These are phyloP conservation scores for Sutorius australiensis DNA, from an alignment of 768 basidiomycete species.

Conservation along the genomic window DNA sequence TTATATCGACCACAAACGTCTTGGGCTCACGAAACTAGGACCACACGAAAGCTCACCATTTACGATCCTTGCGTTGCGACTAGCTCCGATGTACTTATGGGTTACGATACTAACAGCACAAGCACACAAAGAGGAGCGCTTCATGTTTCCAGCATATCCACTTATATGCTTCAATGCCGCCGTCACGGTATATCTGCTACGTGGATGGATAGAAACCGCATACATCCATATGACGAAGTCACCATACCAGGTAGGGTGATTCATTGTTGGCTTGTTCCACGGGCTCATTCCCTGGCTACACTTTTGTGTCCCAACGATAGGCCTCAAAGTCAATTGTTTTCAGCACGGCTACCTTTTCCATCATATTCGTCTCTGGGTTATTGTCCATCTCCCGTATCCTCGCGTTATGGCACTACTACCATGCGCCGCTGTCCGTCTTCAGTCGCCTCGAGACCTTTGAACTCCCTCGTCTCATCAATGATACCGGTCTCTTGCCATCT, in stretches of 20 bases:
- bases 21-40: conserved; percentile 50
- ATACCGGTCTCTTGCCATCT: conserved; percentile 57
- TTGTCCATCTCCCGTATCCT: conserved; percentile 77
- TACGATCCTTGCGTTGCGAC: conserved; percentile 65
- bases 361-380: conserved; percentile 61
- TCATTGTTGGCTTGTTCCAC: not conserved
- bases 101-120: conserved; percentile 71
- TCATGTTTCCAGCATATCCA: conserved; percentile 94
- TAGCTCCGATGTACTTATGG: conserved; percentile 96
- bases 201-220: conserved; percentile 79
- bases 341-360: conserved; percentile 65
- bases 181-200: conserved; percentile 75
- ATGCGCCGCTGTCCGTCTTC: conserved; percentile 74
- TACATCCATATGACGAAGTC: conserved; percentile 79
- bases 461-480: conserved; percentile 77
- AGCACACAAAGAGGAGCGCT: conserved; percentile 97
- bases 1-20: conserved; percentile 69
- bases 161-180: conserved; percentile 93
- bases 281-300: conserved; percentile 1
- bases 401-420: conserved; percentile 87
- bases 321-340: conserved; percentile 76
- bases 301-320: conserved; percentile 36
- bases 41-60: conserved; percentile 74
- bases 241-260: conserved; percentile 67
- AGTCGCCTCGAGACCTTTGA: conserved; percentile 72